Evolutionary conservation across 371 early-diverging fungal genomes (phyloP).

Genomic region (Mortierella sp.): DNA sequence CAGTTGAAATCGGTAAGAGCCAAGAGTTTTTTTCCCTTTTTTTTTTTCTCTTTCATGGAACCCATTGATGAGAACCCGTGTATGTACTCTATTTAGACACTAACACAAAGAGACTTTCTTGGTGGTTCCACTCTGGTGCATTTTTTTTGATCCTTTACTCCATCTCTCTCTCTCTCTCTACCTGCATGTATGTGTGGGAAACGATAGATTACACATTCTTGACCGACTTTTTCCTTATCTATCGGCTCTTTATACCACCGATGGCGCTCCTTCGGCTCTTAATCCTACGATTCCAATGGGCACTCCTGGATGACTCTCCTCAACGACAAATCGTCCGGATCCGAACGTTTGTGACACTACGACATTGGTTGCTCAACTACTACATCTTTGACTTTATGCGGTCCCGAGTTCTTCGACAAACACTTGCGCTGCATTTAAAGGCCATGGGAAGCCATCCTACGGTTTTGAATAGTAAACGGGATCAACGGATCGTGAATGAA

Average conservation of each 20-base stretch:
- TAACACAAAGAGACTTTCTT: too few relatives aligned
- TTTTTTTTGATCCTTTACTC: conserved; percentile 10
- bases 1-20: conserved; percentile 66
- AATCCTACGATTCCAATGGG: conserved; percentile 72
- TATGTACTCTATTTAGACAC: not conserved
- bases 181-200: not conserved
- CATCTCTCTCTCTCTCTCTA: conserved; percentile 7
- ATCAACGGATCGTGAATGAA: conserved; percentile 65
- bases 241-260: conserved; percentile 71
- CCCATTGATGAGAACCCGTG: too few relatives aligned
- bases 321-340: conserved; percentile 70
- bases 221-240: conserved; percentile 78
- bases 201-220: conserved; percentile 76
- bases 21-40: not conserved
- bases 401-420: conserved; percentile 56
- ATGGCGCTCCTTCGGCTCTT: conserved; percentile 65
- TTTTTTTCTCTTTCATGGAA: too few relatives aligned
- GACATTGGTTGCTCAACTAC: conserved; percentile 76
- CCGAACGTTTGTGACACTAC: conserved; percentile 72
- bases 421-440: conserved; percentile 58
- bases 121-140: too few relatives aligned
- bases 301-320: conserved; percentile 64
- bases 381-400: conserved; percentile 72
- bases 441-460: conserved; percentile 55
- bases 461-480: conserved; percentile 57